These are phyloP conservation scores for Vigna unguiculata DNA, from an alignment of 306 rosid genomes.

Conservation along the genomic window DNA sequence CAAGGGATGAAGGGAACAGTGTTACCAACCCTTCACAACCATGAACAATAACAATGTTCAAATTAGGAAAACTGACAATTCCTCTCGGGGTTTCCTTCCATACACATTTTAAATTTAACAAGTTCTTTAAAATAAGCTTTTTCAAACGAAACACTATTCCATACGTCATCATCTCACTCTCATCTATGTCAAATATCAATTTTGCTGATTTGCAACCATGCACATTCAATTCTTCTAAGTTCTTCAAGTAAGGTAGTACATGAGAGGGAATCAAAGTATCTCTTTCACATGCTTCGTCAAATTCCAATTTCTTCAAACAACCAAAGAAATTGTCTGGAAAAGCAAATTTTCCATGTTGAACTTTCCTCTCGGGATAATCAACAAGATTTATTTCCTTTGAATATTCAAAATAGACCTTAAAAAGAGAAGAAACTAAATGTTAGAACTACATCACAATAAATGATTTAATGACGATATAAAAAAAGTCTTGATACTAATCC, in stretches of 20 bases:
- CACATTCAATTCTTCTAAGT: not conserved
- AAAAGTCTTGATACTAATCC: too few relatives aligned
- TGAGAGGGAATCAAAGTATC: not conserved
- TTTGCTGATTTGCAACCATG: accelerated
- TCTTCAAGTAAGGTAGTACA: not conserved
- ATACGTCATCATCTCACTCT: not conserved
- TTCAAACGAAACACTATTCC: not conserved
- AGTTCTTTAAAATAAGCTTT: not conserved
- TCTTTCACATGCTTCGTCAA: too few relatives aligned
- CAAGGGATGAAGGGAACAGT: not conserved
- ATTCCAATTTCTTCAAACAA: too few relatives aligned
- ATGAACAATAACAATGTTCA: not conserved
- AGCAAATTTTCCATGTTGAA: too few relatives aligned
- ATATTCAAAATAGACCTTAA: too few relatives aligned
- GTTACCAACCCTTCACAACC: not conserved
- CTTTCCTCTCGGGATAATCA: too few relatives aligned
- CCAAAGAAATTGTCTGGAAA: too few relatives aligned
- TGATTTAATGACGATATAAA: too few relatives aligned
- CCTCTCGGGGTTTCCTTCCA: not conserved
- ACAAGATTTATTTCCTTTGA: too few relatives aligned
- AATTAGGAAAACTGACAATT: not conserved
- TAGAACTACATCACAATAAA: too few relatives aligned
- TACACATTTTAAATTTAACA: not conserved
- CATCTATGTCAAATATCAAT: not conserved
- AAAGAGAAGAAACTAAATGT: too few relatives aligned